Evolutionary conservation across 108 stramenopile species (phyloP).

Genomic region (Fragilaria crotonensis): DNA sequence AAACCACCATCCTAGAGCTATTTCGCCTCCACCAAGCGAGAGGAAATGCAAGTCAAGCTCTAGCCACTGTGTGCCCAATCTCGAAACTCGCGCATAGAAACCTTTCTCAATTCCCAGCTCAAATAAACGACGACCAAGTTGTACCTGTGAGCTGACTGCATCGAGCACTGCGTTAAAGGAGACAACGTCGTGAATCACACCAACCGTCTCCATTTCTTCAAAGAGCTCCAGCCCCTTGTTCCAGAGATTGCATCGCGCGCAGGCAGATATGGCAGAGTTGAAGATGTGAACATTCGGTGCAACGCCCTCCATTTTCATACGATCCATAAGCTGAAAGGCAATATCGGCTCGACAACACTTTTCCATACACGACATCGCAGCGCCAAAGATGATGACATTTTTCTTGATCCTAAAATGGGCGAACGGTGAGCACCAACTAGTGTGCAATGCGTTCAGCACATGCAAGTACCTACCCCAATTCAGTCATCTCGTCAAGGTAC

Average conservation of each 20-base stretch:
- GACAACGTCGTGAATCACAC: conserved; percentile 69
- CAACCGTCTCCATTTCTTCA: conserved; percentile 63
- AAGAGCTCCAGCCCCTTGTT: conserved; percentile 78
- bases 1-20: conserved; percentile 84
- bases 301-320: conserved; percentile 75
- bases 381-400: conserved; percentile 87
- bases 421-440: no score
- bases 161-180: conserved; percentile 85
- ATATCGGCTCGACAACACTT: conserved; percentile 81
- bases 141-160: conserved; percentile 70
- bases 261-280: conserved; percentile 80
- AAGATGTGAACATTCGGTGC: conserved; percentile 81
- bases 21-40: conserved; percentile 78
- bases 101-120: conserved; percentile 71
- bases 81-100: conserved; percentile 77
- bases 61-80: conserved; percentile 77
- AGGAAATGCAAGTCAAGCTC: conserved; percentile 84
- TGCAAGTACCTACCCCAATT: no score
- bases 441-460: no score
- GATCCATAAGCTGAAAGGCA: conserved; percentile 78
- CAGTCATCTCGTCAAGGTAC: conserved; percentile 89
- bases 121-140: conserved; percentile 66
- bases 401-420: no score
- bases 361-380: conserved; percentile 88
- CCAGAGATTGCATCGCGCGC: conserved; percentile 78